A percentile compares a stretch with the other conserved stretches of the same genome.
Evolutionary conservation across 805 yeast species (phyloP).

Genomic region (Sugiyamaella lignohabitans): DNA sequence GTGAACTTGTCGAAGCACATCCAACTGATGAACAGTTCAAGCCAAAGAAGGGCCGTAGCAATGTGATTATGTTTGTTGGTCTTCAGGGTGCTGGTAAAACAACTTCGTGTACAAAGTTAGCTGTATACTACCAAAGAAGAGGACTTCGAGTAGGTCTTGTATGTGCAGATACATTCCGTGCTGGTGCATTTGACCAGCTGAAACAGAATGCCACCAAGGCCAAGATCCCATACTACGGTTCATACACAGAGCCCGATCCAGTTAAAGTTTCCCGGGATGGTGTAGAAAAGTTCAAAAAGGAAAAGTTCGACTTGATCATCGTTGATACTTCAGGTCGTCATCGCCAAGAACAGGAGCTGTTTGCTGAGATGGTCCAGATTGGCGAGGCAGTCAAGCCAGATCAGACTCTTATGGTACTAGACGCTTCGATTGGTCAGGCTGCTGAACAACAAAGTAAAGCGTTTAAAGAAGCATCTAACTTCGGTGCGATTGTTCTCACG

Average conservation of each 20-base stretch:
- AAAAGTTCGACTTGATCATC: conserved; percentile 84
- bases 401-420: conserved; percentile 95
- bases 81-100: conserved; percentile 99
- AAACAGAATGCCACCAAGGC: conserved; percentile 97
- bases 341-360: conserved; percentile 85
- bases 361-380: conserved; percentile 92
- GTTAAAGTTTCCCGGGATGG: conserved; percentile 88
- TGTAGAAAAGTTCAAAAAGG: conserved; percentile 83
- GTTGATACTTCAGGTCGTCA: conserved; percentile 99
- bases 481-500: conserved; percentile 91
- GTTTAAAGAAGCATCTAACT: conserved; percentile 84
- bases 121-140: conserved; percentile 86
- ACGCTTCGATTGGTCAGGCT: conserved; percentile 97
- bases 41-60: conserved; percentile 75
- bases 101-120: conserved; percentile 93
- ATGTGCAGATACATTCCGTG: conserved; percentile 98
- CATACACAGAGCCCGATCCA: conserved; percentile 93
- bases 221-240: conserved; percentile 87
- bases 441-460: conserved; percentile 94
- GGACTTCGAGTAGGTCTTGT: conserved; percentile 94
- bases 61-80: conserved; percentile 96
- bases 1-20: conserved; percentile 70
- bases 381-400: conserved; percentile 83
- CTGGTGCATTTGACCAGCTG: conserved; percentile 98
- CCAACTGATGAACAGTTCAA: conserved; percentile 49